Conservation (phyloP, 140 eudicot genomes). For the Cichorium intybus region DNA sequence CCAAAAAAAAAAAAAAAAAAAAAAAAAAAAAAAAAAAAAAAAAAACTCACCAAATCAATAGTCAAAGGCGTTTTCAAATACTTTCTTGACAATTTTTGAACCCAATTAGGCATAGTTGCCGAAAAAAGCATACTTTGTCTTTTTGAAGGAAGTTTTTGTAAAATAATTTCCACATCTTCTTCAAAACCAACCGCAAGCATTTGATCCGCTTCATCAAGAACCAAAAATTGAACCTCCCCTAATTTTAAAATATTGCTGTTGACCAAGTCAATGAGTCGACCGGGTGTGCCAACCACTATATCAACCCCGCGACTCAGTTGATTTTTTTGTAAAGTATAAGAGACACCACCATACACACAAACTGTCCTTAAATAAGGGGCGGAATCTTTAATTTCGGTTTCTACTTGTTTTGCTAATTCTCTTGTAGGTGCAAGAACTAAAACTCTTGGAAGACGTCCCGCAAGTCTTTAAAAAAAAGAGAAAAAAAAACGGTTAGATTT, state of each 20-base stretch:
- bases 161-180: conserved; percentile 82
- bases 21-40: no score
- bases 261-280: conserved; percentile 84
- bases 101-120: conserved; percentile 97
- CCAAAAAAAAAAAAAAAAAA: no score
- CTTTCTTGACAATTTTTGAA: conserved; percentile 76
- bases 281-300: conserved; percentile 95
- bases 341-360: conserved; percentile 94
- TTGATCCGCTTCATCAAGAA: conserved; percentile 97
- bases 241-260: conserved; percentile 62
- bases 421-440: conserved; percentile 92
- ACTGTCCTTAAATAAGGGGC: conserved; percentile 91
- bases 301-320: conserved; percentile 85
- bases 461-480: conserved; percentile 35
- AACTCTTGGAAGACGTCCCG: conserved; percentile 77
- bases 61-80: conserved; percentile 73
- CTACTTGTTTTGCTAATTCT: conserved; percentile 95
- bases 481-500: not conserved
- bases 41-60: conserved; percentile 67
- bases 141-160: conserved; percentile 62
- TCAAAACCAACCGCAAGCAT: conserved; percentile 99
- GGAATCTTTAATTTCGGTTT: conserved; percentile 85
- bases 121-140: conserved; percentile 99
- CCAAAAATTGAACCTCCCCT: conserved; percentile 82
- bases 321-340: conserved; percentile 64